Base-by-base conservation (phyloP, 2,329 filamentous ascomycete genomes). In the Sclerotinia minor region DNA sequence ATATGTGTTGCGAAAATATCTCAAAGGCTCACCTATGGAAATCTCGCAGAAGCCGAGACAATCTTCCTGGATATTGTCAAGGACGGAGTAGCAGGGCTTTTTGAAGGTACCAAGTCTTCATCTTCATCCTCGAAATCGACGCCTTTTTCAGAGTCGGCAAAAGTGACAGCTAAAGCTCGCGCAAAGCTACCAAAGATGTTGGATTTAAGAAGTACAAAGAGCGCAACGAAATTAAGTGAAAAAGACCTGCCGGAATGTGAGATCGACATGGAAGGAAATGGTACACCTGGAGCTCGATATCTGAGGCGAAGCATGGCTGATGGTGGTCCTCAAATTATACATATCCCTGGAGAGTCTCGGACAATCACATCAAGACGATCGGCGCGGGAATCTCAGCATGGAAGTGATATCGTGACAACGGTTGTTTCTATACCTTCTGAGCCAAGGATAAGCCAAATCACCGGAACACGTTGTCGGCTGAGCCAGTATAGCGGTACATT, bases 1-100 rank as follows among this genome's bases (percentile, higher is more conserved):
- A 78, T 82, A 32, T 89, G 86, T 72, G 81, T 89, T 67, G 77
- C 79, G 47, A 79, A 80, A 41, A 87, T 89, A 63, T 83, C 83
- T 75, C 77, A 83, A 64, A 79, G 85, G 68, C 77, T 84, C 66
- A 85, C 83, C 0, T 73, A 80, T 50, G 85, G 84, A 2, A 79
- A 86, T 71, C 71, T 81, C 19, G 71, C 73, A n/a, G 79, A 80
- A 68, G 87, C 87, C 0, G 82, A 85, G 73, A 75, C 75, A 2
- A 78, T 85, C 26, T 87, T 86, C 72, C 79, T 81, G 32, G 76
- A 81, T 3, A 77, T 87, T 17, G 78, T 82, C n/a, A 83, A 81
- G 64, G 78, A 81, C 69, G 86, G 85, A 2, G 72, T 84, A 24
- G 74, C 78, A 7, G 81, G 81, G 5, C 72, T 83, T 50, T 66